Evolutionary conservation across 148 eudicot genomes (phyloP).

Genomic region (Silene uniflora): DNA sequence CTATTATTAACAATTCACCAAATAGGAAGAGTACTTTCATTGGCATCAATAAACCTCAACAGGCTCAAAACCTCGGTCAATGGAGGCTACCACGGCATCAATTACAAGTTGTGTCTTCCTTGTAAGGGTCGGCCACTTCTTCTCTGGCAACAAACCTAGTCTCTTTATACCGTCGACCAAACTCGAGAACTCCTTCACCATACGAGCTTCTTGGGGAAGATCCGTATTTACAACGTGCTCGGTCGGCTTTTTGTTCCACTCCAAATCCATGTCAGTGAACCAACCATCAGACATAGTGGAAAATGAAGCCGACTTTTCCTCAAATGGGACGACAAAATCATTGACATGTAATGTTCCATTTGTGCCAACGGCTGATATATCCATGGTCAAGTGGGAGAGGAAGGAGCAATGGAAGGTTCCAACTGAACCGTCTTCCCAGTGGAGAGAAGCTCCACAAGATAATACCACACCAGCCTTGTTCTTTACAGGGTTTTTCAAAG

Average conservation of each 20-base stretch:
- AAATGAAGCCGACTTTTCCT: slow-evolving; percentile 34
- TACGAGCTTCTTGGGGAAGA: slow-evolving; percentile 52
- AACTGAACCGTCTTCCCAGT: slow-evolving; percentile 49
- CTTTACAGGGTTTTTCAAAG: slow-evolving; percentile 30
- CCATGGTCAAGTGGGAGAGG: slow-evolving; percentile 49
- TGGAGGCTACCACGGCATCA: slow-evolving; percentile 51
- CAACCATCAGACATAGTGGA: slow-evolving; percentile 27
- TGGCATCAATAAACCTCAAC: slow-evolving; percentile 26
- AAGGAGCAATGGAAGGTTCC: slow-evolving; percentile 62
- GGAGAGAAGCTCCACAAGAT: slow-evolving; percentile 53
- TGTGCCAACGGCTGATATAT: slow-evolving; percentile 42
- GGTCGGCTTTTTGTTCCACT: slow-evolving; percentile 37
- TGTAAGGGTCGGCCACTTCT: slow-evolving; percentile 42
- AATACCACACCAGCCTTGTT: slow-evolving; percentile 51
- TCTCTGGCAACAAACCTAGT: slow-evolving; percentile 33
- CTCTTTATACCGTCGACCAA: slow-evolving; percentile 38
- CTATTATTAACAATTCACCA: background rate
- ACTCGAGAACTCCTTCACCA: slow-evolving; percentile 48
- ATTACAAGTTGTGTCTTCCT: slow-evolving; percentile 53
- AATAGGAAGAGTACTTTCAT: background rate
- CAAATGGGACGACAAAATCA: slow-evolving; percentile 40
- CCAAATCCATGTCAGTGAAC: slow-evolving; percentile 31
- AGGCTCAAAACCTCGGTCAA: slow-evolving; percentile 40
- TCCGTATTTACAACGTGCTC: slow-evolving; percentile 34
- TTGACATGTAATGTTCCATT: slow-evolving; percentile 39